Base-by-base conservation (phyloP, 2,329 filamentous ascomycete genomes). In the Akanthomyces dipterigenus region DNA sequence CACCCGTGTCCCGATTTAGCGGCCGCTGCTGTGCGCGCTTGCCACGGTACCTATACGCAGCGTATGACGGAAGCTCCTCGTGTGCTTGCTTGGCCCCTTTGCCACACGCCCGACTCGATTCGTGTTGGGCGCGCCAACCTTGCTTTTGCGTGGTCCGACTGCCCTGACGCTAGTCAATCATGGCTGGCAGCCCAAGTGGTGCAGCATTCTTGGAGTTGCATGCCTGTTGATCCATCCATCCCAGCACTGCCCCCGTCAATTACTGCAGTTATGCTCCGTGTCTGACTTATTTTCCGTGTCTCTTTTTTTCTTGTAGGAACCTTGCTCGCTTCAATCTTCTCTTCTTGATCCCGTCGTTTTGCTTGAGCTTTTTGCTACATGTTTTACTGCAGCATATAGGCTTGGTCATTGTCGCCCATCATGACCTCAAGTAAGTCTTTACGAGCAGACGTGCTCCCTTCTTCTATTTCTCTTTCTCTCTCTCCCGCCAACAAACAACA, bases 341-440 rank as follows among this genome's bases (percentile, higher is more conserved):
- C 36, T 43, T 26, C 5, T 40, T 26, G n/a, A 48, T 12, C 43
- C 43, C 24, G 43, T 53, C 60, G 11, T 62, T 62, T 54, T 51
- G 28, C 60, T 53, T 53, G 43, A 51, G 60, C 50, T 31, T 62
- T 50, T 46, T 57, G 53, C 45, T 57, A 55, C 53, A 62, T 62
- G 54, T 40, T 55, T 43, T 62, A 24, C 38, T 55, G 55, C 34
- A 67, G 67, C 67, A 67, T 68, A 45, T 69, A 64, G 65, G 61
- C 69, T 68, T 65, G 63, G 65, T 70, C 67, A 68, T 69, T 62
- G 57, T 70, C 70, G 69, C 72, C 72, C 73, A 74, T 67, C 67
- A 79, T 78, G 76, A 73, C 76, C 70, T 77, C 77, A 68, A 75
- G 74, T 76, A 79, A 78, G 76, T 78, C 74, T 64, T 70, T 73